Percentiles rank a stretch among this genome's conserved stretches.
Conservation (phyloP, 306 rosid species). For the Lathyrus tuberosus region DNA sequence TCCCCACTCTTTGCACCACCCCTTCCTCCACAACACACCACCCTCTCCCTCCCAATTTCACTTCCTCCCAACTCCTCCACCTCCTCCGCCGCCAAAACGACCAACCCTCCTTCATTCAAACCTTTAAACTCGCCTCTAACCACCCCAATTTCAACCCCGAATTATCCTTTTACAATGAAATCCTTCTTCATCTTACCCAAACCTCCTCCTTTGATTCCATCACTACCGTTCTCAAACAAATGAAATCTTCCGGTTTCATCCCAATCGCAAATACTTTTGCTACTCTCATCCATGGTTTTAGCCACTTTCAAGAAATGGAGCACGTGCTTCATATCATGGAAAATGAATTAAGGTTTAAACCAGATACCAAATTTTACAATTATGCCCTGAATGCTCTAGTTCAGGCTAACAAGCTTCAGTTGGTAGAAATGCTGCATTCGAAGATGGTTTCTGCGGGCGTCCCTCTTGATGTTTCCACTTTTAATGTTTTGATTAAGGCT, state of each 20-base stretch:
- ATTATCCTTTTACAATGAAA: constrained; percentile 46
- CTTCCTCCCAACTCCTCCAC: constrained; percentile 68
- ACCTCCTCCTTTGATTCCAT: constrained; percentile 62
- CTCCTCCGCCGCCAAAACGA: constrained; percentile 71
- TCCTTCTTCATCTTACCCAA: constrained; percentile 59
- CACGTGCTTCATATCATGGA: constrained; percentile 54
- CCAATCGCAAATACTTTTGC: constrained; percentile 50
- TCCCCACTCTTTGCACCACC: constrained; percentile 33
- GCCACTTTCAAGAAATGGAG: constrained; percentile 51
- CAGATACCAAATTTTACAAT: constrained; percentile 68
- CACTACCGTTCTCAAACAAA: constrained; percentile 47
- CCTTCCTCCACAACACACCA: constrained; percentile 45
- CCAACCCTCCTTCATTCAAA: constrained; percentile 62
- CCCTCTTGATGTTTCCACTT: constrained; percentile 66
- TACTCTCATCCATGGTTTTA: constrained; percentile 55
- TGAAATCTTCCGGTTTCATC: constrained; percentile 45
- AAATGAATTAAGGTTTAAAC: constrained; percentile 55
- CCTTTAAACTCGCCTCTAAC: constrained; percentile 72
- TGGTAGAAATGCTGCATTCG: constrained; percentile 64
- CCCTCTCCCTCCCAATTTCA: constrained; percentile 67
- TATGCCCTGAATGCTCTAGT: constrained; percentile 64
- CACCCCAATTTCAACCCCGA: constrained; percentile 65
- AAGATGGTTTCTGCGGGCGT: constrained; percentile 57
- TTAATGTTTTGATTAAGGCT: constrained; percentile 77
- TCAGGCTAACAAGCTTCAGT: constrained; percentile 67